Evolutionary conservation across 495 filamentous ascomycete species (phyloP), one percentile per base, ranked within the genome.

Genomic region (Penicillium coffeae): DNA sequence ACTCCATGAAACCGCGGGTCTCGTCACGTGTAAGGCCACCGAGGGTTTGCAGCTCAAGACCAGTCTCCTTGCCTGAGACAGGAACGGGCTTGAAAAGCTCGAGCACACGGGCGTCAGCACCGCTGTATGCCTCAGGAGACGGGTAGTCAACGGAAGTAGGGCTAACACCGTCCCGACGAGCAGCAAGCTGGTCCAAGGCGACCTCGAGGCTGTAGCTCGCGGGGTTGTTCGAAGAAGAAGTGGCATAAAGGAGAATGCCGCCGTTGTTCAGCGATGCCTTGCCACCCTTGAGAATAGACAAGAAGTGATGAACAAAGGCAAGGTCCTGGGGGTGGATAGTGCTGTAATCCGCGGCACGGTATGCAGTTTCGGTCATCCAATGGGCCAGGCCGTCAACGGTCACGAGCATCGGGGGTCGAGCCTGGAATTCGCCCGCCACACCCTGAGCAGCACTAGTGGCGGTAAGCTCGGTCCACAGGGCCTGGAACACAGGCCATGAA

Each of bases 321-420:
- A 98, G 76, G 58, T 96, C 85, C 69, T 95, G 89, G 14, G 93
- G 78, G 74, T 98, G 93, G 58, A 98, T 87, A 15, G 70, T 78
- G 43, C 87, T 73, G 57, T 78, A 85, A 18, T 82, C 72, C 0
- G 81, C 61, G 20, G 76, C 75, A 43, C 84, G 82, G 69, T 98
- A 97, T 16, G 78, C 75, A 47, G 84, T 85, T n/a, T 72, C 48
- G 48, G 74, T 73, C 88, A 94, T 94, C 71, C 89, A 81, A 69
- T 90, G 85, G 32, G 75, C 73, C 16, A 96, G 71, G 44, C 83
- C 83, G 69, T 98, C 93, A 21, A 95, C 71, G 10, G 80, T 59
- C 50, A 97, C 75, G 18, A 96, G 71, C 42, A 95, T 74, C 0
- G 90, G 91, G 7, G 92, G 93, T 0, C 88, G 86, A 52, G 70